Base-by-base conservation (phyloP, 2,329 filamentous ascomycete species). In the Cephalotrichum gorgonifer region DNA sequence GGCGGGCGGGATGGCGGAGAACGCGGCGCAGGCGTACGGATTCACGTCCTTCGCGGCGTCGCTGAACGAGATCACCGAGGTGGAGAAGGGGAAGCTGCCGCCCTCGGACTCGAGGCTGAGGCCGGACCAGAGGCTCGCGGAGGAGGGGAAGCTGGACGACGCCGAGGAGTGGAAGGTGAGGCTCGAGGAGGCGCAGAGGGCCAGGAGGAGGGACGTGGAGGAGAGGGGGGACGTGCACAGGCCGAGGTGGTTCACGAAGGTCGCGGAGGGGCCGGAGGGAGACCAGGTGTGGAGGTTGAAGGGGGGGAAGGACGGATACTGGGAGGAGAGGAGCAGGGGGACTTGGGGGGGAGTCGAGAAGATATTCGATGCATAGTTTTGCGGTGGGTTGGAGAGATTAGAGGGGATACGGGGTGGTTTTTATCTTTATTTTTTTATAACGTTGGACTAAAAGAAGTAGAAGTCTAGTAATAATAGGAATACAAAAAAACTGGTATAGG, bases 281-380 rank as follows among this genome's bases (percentile, higher is more conserved):
- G 83, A 86, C 60, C 81, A 86, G 60, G 73, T 85, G 11, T 87
- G 86, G 86, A 77, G 81, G 58, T 65, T 95, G 54, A 93, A 83
- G 69, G 72, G 73, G 3, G 88, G 89, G 20, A 89, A 85, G 65
- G 88, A 94, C 17, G 83, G 88, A 8, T 98, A 98, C 67, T 98
- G 93, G 93, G 90, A 95, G 61, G 84, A 88, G 66, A 78, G 91
- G 52, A 75, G 73, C 3, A 78, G 70, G 54, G 83, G 83, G 1
- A 71, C 71, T 50, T 95, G 87, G 88, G 64, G 60, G 4, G 75
- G 74, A 5, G 63, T 79, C 30, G 67, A 72, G 54, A 66, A 76
- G 43, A 69, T 81, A 47, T 81, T 77, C 55, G 57, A 61, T 14
- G 59, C 59, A 22, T 44, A 48, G 33, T 17, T 33, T 17, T 45